A percentile compares a stretch with the other conserved stretches of the same genome.
phyloP scores from a whole-genome alignment of 208 protist genomes.

The Wallacemonas rigidus region DNA sequence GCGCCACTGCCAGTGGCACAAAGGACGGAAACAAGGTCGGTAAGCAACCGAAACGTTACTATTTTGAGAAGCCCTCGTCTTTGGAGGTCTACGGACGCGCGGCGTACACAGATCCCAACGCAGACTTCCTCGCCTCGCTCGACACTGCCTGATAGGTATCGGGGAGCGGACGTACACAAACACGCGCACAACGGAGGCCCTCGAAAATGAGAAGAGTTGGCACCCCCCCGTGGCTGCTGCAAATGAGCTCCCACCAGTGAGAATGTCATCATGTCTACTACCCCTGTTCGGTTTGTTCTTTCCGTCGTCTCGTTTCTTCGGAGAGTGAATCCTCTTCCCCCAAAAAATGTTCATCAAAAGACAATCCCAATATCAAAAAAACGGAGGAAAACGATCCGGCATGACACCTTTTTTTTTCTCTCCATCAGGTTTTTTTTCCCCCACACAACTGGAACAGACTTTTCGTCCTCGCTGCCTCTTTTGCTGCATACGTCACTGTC shows the following conservation, averaged over 20 bases:
- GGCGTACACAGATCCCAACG: slow-evolving; percentile 10
- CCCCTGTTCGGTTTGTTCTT: not conserved
- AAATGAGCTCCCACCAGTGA: too few species aligned
- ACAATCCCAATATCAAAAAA: not conserved
- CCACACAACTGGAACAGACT: not conserved
- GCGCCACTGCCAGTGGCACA: not conserved
- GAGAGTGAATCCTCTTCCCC: not conserved
- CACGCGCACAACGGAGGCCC: too few species aligned
- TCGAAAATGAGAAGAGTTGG: too few species aligned
- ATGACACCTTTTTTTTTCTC: slow-evolving; percentile 13
- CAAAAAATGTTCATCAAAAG: not conserved
- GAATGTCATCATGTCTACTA: too few species aligned
- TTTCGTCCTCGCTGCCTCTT: slow-evolving; percentile 22
- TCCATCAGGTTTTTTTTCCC: slow-evolving; percentile 13
- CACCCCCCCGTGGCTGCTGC: too few species aligned
- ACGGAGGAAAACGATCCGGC: too few species aligned
- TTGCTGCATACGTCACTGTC: not conserved
- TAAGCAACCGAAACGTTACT: slow-evolving; percentile 18
- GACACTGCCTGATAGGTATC: not conserved
- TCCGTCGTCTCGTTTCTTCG: slow-evolving; percentile 13
- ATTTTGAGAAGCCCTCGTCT: slow-evolving; percentile 29
- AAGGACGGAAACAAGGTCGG: not conserved
- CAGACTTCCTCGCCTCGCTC: not conserved
- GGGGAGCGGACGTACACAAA: too few species aligned
- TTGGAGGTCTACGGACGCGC: slow-evolving; percentile 27